Percentiles rank a stretch among this genome's conserved stretches.
These are phyloP conservation scores for Apiospora hydei DNA, from an alignment of 2,329 filamentous ascomycete genomes.

Conservation along the genomic window DNA sequence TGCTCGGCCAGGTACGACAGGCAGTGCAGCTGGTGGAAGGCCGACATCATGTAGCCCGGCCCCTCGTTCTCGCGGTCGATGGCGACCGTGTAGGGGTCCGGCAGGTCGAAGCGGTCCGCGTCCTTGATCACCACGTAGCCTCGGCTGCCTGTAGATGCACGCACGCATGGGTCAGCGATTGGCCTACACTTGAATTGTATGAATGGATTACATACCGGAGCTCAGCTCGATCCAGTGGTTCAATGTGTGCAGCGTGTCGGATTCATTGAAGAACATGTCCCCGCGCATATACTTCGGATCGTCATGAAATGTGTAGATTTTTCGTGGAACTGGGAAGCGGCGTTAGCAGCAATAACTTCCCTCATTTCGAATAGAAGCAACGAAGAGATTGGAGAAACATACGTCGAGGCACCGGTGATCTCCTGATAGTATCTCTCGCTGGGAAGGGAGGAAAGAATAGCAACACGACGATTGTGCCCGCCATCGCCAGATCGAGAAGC, in stretches of 20 bases:
- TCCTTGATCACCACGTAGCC: conserved; percentile 44
- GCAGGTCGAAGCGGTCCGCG: conserved; percentile 38
- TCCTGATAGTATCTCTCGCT: conserved; percentile 29
- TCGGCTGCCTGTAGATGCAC: conserved; percentile 24
- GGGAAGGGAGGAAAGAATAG: conserved; percentile 32
- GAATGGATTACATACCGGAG: conserved; percentile 33
- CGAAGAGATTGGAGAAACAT: conserved; percentile 26
- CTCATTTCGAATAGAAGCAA: background rate
- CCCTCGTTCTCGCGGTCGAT: conserved; percentile 41
- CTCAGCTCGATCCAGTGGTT: conserved; percentile 47
- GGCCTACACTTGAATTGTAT: background rate
- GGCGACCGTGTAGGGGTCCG: conserved; percentile 42
- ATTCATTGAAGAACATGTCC: conserved; percentile 45
- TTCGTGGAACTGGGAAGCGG: conserved; percentile 40
- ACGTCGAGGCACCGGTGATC: conserved; percentile 44
- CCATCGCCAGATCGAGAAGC: conserved; percentile 42
- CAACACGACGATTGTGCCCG: conserved; percentile 37
- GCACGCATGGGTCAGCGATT: background rate
- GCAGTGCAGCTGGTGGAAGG: conserved; percentile 51
- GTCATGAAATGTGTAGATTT: conserved; percentile 43
- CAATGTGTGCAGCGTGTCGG: conserved; percentile 42
- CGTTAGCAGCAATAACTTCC: conserved; percentile 23
- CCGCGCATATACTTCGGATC: conserved; percentile 42
- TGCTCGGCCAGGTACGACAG: conserved; percentile 46
- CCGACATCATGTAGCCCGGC: conserved; percentile 49